Percentiles rank a stretch among this genome's conserved stretches.
These are phyloP conservation scores for Lactarius deliciosus DNA, from an alignment of 768 basidiomycete genomes.

Conservation along the genomic window DNA sequence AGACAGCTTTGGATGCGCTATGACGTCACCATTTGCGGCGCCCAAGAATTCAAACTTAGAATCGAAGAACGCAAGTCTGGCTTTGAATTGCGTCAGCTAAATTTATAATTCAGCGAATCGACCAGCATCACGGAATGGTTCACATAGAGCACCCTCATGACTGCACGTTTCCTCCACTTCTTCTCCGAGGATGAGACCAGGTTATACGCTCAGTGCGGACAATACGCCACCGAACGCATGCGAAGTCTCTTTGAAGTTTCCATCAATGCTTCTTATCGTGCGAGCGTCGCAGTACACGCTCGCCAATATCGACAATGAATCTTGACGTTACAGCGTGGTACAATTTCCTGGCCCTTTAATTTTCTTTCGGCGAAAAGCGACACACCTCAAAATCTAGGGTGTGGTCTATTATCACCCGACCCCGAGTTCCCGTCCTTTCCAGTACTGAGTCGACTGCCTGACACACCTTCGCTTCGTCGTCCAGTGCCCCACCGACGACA, in stretches of 20 bases:
- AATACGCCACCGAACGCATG: conserved; percentile 93
- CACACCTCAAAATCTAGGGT: conserved; percentile 82
- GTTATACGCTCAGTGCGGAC: conserved; percentile 84
- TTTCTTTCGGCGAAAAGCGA: conserved; percentile 13
- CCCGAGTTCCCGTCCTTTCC: conserved; percentile 74
- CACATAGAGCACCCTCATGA: conserved; percentile 63
- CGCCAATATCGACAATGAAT: conserved; percentile 95
- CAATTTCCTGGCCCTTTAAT: conserved; percentile 50
- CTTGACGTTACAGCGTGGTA: conserved; percentile 84
- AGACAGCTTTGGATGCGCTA: neutral
- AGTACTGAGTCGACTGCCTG: conserved; percentile 64
- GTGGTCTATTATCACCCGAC: conserved; percentile 96
- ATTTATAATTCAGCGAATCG: conserved; percentile 25
- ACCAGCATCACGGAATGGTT: conserved; percentile 53
- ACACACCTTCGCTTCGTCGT: conserved; percentile 39
- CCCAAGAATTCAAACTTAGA: neutral
- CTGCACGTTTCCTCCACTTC: conserved; percentile 61
- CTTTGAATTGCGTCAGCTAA: neutral
- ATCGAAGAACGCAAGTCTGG: neutral
- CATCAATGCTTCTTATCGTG: conserved; percentile 1
- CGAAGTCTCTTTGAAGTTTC: conserved; percentile 68
- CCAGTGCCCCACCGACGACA: conserved; percentile 88
- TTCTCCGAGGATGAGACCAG: conserved; percentile 35
- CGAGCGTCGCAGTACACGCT: conserved; percentile 17
- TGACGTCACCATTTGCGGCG: neutral